Evolutionary conservation across 108 stramenopile species (phyloP).

Genomic region (Mediolabrus comicus): DNA sequence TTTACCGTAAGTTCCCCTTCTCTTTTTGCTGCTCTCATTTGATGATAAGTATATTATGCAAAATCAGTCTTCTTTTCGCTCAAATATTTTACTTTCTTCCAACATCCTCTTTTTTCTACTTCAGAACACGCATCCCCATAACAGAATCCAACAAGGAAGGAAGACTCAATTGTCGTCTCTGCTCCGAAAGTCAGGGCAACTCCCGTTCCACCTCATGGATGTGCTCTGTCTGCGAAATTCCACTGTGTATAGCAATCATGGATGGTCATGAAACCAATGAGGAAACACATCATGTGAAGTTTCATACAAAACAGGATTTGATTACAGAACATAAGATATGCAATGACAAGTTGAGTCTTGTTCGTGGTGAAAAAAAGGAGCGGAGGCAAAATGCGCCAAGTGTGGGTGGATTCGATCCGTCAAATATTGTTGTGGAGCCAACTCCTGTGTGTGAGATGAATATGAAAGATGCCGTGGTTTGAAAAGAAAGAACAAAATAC

Average conservation of each 20-base stretch:
- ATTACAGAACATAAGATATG: not conserved
- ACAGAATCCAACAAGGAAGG: slow-evolving; percentile 1
- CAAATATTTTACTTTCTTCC: not conserved
- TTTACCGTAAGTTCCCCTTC: not conserved
- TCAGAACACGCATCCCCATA: not conserved
- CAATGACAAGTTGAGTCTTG: not conserved
- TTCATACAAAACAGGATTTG: not conserved
- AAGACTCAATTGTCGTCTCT: not conserved
- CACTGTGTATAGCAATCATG: not conserved
- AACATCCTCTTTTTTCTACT: not conserved
- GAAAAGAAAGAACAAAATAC: not conserved
- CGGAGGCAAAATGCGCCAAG: not conserved
- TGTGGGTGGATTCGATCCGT: not conserved
- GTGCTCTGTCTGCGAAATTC: not conserved
- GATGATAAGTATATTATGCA: not conserved
- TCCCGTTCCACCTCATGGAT: not conserved
- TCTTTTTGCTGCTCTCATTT: not conserved
- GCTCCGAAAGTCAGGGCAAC: not conserved
- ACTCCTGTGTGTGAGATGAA: not conserved
- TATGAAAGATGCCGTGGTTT: not conserved
- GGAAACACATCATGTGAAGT: not conserved
- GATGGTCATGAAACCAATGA: not conserved
- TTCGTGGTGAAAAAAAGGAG: not conserved
- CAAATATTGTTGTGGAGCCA: not conserved
- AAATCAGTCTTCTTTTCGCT: not conserved